Conservation (phyloP, 2,329 filamentous ascomycete genomes). For the Alternaria rosae region DNA sequence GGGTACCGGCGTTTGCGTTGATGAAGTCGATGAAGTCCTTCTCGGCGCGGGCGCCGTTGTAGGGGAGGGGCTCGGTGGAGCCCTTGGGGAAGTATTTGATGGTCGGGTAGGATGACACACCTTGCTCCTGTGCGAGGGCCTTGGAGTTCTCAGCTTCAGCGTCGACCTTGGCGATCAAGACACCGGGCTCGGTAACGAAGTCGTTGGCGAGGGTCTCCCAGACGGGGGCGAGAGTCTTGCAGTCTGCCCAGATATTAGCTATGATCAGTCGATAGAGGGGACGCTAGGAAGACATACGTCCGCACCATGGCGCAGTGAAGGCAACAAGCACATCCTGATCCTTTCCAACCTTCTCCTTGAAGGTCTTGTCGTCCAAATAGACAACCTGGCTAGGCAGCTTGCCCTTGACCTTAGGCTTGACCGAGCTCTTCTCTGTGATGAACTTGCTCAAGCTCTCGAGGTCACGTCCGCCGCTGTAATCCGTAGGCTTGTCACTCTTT, state of each 20-base stretch:
- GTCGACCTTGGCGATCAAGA: conserved; percentile 94
- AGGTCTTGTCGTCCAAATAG: conserved; percentile 80
- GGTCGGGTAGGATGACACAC: conserved; percentile 87
- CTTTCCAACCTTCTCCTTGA: conserved; percentile 77
- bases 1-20: conserved; percentile 87
- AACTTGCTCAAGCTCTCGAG: conserved; percentile 83
- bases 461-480: conserved; percentile 88
- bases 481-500: conserved; percentile 82
- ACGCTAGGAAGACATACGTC: conserved; percentile 71
- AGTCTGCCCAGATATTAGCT: conserved; percentile 68
- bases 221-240: conserved; percentile 88
- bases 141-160: conserved; percentile 89
- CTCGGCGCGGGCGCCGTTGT: conserved; percentile 79
- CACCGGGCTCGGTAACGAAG: conserved; percentile 77
- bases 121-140: conserved; percentile 75
- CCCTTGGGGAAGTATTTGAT: conserved; percentile 97
- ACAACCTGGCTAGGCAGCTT: conserved; percentile 77
- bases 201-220: conserved; percentile 89
- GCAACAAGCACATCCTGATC: conserved; percentile 93
- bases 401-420: conserved; percentile 79
- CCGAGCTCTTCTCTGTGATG: conserved; percentile 84
- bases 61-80: conserved; percentile 73
- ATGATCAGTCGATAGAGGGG: neutral
- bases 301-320: conserved; percentile 98
- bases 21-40: conserved; percentile 78